These are phyloP conservation scores for Geranomyces michiganensis DNA, from an alignment of 192 early-diverging fungal genomes.

Conservation along the genomic window DNA sequence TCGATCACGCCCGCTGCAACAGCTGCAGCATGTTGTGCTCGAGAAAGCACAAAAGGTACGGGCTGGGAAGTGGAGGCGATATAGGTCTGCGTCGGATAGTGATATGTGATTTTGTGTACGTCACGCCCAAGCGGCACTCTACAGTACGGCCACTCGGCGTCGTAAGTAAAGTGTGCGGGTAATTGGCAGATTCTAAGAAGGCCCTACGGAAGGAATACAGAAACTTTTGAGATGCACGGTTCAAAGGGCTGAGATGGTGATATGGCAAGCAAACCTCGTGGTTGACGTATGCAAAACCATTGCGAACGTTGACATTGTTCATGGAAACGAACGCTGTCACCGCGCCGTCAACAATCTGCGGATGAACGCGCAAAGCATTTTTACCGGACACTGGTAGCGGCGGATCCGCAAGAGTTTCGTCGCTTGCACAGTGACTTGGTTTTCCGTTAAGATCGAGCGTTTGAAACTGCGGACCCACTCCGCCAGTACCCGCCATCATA, in stretches of 20 bases:
- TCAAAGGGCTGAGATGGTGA: not conserved
- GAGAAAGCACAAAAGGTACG: conserved; percentile 66
- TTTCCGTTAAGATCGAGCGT: conserved; percentile 28
- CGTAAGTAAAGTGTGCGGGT: conserved; percentile 69
- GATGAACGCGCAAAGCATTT: conserved; percentile 68
- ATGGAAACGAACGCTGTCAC: conserved; percentile 74
- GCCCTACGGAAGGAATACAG: conserved; percentile 48
- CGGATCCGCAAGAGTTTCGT: conserved; percentile 27
- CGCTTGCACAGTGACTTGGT: not conserved
- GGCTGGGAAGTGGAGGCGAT: conserved; percentile 72
- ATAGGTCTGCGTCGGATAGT: conserved; percentile 81
- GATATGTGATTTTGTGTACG: conserved; percentile 79
- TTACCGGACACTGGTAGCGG: conserved; percentile 49
- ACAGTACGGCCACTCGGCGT: conserved; percentile 75
- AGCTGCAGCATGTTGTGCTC: conserved; percentile 61
- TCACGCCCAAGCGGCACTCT: conserved; percentile 69
- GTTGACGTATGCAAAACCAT: conserved; percentile 78
- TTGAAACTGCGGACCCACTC: conserved; percentile 26
- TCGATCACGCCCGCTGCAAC: conserved; percentile 64
- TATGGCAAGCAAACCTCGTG: conserved; percentile 50
- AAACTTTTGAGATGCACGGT: too few relatives aligned
- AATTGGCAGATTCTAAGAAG: conserved; percentile 66
- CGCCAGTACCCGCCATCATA: conserved; percentile 51
- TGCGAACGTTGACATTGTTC: conserved; percentile 74
- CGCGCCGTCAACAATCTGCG: conserved; percentile 69